phyloP scores from a whole-genome alignment of 2,329 filamentous ascomycete species.

The Lasiodiplodia hormozganensis region DNA sequence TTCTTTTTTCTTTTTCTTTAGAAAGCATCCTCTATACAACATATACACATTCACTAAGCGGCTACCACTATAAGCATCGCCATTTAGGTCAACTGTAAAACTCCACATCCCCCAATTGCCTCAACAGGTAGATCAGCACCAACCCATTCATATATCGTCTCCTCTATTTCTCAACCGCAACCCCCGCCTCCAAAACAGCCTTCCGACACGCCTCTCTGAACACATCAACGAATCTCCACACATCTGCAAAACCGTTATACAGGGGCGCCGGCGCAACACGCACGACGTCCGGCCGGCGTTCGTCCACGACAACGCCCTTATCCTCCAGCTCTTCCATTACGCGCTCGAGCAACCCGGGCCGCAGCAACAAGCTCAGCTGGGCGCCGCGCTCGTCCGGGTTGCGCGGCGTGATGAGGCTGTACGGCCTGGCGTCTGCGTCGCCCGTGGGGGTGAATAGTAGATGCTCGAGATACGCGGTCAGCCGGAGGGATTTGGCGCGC shows the following conservation, averaged over 20 bases:
- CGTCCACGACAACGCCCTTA: conserved; percentile 77
- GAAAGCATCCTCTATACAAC: no score
- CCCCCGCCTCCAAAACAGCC: background rate
- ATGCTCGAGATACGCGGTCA: conserved; percentile 80
- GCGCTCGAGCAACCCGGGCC: conserved; percentile 71
- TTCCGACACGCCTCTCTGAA: conserved; percentile 28
- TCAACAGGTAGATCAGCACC: background rate
- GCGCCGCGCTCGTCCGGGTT: conserved; percentile 74
- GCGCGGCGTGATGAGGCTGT: conserved; percentile 71
- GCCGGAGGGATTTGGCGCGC: conserved; percentile 71
- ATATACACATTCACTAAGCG: no score
- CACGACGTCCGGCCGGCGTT: conserved; percentile 85
- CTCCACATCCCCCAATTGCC: background rate
- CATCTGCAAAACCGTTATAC: conserved; percentile 82
- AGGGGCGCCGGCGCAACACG: conserved; percentile 82
- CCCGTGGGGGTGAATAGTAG: conserved; percentile 56
- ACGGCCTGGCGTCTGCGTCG: conserved; percentile 41
- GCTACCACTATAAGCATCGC: no score
- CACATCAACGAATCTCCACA: conserved; percentile 60
- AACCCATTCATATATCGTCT: background rate
- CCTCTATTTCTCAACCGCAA: background rate
- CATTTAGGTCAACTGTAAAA: background rate
- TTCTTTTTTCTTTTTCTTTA: no score
- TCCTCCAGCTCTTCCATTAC: conserved; percentile 70
- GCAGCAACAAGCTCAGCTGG: conserved; percentile 77